Percentiles rank a stretch among this genome's conserved stretches.
Evolutionary conservation across 306 rosid genomes (phyloP).

Genomic region (Cicer yamashitae): DNA sequence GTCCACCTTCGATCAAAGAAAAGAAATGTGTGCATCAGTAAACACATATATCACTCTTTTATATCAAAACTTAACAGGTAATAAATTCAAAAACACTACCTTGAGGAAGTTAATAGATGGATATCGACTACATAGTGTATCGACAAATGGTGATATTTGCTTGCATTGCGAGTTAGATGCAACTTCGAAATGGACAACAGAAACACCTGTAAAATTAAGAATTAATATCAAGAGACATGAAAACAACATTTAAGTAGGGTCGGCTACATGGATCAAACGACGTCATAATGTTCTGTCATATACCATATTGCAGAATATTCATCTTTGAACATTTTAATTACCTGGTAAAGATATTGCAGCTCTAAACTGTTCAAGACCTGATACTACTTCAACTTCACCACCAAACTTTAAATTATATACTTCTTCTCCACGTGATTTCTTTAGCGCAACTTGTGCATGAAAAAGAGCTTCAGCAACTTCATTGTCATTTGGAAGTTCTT

Average conservation of each 20-base stretch:
- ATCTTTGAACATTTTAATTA: slow-evolving; percentile 26
- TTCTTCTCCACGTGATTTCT: slow-evolving; percentile 91
- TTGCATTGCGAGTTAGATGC: slow-evolving; percentile 71
- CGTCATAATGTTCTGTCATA: no score
- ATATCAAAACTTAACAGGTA: background rate
- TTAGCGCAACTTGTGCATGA: slow-evolving; percentile 84
- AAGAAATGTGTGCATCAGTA: slow-evolving; percentile 37
- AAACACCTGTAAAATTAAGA: slow-evolving; percentile 62
- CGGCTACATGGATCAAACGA: no score
- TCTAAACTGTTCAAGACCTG: slow-evolving; percentile 78
- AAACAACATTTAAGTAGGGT: background rate
- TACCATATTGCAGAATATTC: background rate
- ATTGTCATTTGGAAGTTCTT: slow-evolving; percentile 76
- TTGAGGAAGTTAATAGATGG: slow-evolving; percentile 89
- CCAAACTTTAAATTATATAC: slow-evolving; percentile 84
- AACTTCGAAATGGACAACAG: slow-evolving; percentile 82
- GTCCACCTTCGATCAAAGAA: slow-evolving; percentile 71
- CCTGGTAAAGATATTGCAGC: slow-evolving; percentile 82
- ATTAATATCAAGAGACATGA: slow-evolving; percentile 11
- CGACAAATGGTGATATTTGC: slow-evolving; percentile 79
- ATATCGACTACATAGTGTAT: slow-evolving; percentile 75
- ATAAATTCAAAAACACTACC: slow-evolving; percentile 49
- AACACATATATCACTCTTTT: background rate
- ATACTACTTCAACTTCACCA: slow-evolving; percentile 87
- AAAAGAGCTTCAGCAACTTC: slow-evolving; percentile 90